Percentiles rank a stretch among this genome's conserved stretches.
Conservation (phyloP, 306 rosid species). For the Abrus precatorius region DNA sequence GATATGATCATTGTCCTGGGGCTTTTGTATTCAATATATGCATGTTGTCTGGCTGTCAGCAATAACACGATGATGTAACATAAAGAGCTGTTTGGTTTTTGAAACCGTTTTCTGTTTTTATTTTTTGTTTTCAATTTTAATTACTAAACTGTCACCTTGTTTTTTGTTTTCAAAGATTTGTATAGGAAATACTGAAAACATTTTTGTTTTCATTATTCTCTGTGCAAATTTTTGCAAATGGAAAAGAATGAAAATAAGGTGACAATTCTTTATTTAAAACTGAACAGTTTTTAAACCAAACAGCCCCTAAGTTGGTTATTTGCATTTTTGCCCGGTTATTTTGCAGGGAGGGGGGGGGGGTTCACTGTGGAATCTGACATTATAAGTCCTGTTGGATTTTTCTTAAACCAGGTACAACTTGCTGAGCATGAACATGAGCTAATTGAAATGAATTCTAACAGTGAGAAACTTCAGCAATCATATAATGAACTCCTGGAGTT, state of each 20-base stretch:
- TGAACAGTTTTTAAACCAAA: no score
- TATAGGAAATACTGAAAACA: no score
- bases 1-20: conserved; percentile 34
- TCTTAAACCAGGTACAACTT: conserved; percentile 71
- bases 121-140: no score
- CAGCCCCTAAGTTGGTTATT: conserved; percentile 16
- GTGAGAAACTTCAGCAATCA: conserved; percentile 82
- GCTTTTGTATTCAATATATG: conserved; percentile 25
- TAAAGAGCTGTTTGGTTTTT: no score
- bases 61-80: neutral
- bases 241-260: no score
- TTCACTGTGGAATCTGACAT: conserved; percentile 43
- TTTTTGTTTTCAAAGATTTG: no score
- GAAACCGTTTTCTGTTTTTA: no score
- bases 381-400: conserved; percentile 36
- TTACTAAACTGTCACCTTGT: no score
- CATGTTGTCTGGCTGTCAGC: neutral
- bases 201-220: no score
- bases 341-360: neutral
- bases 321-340: conserved; percentile 10
- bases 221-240: no score
- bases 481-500: conserved; percentile 89
- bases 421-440: conserved; percentile 89
- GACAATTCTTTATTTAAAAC: no score
- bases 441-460: conserved; percentile 78